Percentiles rank a stretch among this genome's conserved stretches.
phyloP scores from a whole-genome alignment of 2,329 filamentous ascomycete genomes.

The Taxawa tesnikishii region DNA sequence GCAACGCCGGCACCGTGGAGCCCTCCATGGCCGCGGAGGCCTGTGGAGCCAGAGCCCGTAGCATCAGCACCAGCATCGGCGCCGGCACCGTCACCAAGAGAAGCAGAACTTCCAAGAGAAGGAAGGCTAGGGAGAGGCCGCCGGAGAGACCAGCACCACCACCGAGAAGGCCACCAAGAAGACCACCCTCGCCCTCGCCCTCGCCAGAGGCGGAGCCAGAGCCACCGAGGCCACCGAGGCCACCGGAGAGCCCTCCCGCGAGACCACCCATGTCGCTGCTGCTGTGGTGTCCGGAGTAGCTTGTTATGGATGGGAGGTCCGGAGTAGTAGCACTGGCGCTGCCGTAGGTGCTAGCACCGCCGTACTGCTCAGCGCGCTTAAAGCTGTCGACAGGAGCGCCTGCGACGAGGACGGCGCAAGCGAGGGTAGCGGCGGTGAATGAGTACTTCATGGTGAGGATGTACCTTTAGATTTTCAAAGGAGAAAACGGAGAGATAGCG shows the following conservation, averaged over 20 bases:
- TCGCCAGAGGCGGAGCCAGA: neutral
- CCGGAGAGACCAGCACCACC: neutral
- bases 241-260: neutral
- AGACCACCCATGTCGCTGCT: no score
- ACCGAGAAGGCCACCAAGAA: neutral
- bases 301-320: no score
- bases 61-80: neutral
- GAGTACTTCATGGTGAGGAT: conserved; percentile 21
- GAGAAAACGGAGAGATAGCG: no score
- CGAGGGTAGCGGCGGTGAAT: conserved; percentile 15
- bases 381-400: conserved; percentile 8
- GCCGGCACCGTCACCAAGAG: neutral
- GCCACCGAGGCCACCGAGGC: neutral
- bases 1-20: conserved; percentile 10
- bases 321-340: no score
- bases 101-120: no score
- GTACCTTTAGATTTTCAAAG: no score
- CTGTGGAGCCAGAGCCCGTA: neutral
- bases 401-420: conserved; percentile 15
- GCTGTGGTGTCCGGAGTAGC: no score
- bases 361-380: no score
- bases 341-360: neutral
- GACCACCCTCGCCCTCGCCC: neutral
- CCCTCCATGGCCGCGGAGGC: neutral
- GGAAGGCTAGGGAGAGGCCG: no score